These are phyloP conservation scores for Diaporthe caulivora DNA, from an alignment of 2,329 filamentous ascomycete species.

Conservation along the genomic window DNA sequence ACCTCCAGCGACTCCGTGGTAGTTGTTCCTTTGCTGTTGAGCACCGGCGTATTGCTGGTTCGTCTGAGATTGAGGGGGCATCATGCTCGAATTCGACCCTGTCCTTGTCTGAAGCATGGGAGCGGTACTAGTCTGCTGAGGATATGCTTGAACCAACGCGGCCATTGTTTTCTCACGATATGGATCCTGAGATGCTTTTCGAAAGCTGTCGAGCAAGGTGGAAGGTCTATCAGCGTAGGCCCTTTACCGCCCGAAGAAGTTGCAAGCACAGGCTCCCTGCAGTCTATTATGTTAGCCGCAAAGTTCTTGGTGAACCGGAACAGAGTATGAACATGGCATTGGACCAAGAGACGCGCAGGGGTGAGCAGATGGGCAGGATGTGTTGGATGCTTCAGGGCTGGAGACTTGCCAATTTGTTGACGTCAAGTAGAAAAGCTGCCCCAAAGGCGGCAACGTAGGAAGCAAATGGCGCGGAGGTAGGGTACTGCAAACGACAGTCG, in stretches of 20 bases:
- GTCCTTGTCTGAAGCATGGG: conserved; percentile 83
- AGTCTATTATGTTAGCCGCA: conserved; percentile 3
- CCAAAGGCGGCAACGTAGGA: conserved; percentile 18
- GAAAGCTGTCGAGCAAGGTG: conserved; percentile 38
- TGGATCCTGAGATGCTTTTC: conserved; percentile 43
- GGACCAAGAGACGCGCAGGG: background rate
- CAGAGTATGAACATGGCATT: background rate
- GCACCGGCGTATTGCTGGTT: conserved; percentile 62
- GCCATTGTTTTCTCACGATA: conserved; percentile 72
- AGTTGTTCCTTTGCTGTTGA: conserved; percentile 62
- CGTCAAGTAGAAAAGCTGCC: conserved; percentile 28
- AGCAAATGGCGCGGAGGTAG: conserved; percentile 41
- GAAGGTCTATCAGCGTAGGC: conserved; percentile 12
- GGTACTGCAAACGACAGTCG: conserved; percentile 53
- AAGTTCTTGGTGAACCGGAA: background rate
- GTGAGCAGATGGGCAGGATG: background rate
- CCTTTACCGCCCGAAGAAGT: background rate
- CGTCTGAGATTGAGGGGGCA: conserved; percentile 64
- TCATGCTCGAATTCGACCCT: conserved; percentile 72
- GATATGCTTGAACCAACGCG: conserved; percentile 85
- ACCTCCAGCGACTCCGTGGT: conserved; percentile 63
- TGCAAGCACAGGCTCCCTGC: conserved; percentile 11
- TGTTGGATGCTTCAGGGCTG: background rate
- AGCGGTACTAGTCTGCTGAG: conserved; percentile 79
- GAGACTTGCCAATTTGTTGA: conserved; percentile 38